A percentile compares a stretch with the other conserved stretches of the same genome.
Evolutionary conservation across 1,284 basidiomycete genomes (phyloP).

Genomic region (Malassezia pachydermatis): DNA sequence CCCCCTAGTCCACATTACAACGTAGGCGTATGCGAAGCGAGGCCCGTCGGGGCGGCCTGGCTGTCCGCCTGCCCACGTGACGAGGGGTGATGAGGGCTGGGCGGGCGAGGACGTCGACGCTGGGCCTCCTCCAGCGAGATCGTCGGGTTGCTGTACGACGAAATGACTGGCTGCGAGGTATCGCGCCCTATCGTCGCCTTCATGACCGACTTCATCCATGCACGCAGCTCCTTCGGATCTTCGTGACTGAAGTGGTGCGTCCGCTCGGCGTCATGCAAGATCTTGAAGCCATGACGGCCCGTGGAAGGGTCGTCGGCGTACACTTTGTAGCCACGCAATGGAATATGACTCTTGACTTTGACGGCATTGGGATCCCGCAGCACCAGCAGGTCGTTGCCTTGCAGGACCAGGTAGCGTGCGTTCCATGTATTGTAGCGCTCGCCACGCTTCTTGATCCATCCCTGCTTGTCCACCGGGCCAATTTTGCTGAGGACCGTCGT

Average conservation of each 20-base stretch:
- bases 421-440: conserved; percentile 93
- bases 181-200: conserved; percentile 84
- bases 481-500: conserved; percentile 38
- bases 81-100: conserved; percentile 78
- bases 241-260: conserved; percentile 83
- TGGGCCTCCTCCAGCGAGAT: conserved; percentile 90
- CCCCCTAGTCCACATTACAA: no score
- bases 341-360: conserved; percentile 85
- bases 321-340: conserved; percentile 83
- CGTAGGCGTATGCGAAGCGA: no score
- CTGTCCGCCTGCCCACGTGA: no score
- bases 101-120: conserved; percentile 89
- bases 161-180: conserved; percentile 63
- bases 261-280: conserved; percentile 78
- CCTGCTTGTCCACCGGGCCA: conserved; percentile 41
- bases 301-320: conserved; percentile 83
- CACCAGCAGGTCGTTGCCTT: conserved; percentile 58
- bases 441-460: conserved; percentile 93
- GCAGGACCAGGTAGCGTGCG: conserved; percentile 81
- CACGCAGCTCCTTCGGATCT: conserved; percentile 69
- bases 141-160: conserved; percentile 91
- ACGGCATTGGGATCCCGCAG: conserved; percentile 38
- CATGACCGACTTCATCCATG: conserved; percentile 99
- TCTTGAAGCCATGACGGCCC: conserved; percentile 87
- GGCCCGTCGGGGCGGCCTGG: no score